Percentiles rank a stretch among this genome's conserved stretches.
Conservation (phyloP, 805 yeast genomes). For the Metschnikowia rubicola region DNA sequence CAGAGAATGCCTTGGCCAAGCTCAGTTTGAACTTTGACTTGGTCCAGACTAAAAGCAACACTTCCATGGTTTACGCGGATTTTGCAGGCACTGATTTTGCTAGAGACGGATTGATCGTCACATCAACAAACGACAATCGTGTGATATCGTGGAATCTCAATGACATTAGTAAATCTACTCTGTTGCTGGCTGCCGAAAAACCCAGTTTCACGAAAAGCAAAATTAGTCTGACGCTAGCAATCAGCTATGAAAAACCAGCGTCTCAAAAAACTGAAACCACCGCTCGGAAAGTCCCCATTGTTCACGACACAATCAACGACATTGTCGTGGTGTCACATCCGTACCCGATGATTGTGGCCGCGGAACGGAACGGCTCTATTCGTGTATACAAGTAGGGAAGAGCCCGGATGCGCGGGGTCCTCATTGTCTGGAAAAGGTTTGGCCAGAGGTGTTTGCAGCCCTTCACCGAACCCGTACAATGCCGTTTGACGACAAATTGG, state of each 20-base stretch:
- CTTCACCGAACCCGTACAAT: slow-evolving; percentile 19
- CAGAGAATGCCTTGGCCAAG: slow-evolving; percentile 19
- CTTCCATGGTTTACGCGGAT: slow-evolving; percentile 5
- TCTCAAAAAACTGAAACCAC: neutral
- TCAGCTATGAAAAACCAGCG: slow-evolving; percentile 15
- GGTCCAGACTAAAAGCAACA: slow-evolving; percentile 2
- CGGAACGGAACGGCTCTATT: slow-evolving; percentile 63
- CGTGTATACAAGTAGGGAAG: slow-evolving; percentile 48
- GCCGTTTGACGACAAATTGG: slow-evolving; percentile 61
- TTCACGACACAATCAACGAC: slow-evolving; percentile 50
- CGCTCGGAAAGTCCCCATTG: slow-evolving; percentile 26
- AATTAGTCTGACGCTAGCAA: slow-evolving; percentile 13
- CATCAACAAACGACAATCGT: slow-evolving; percentile 27
- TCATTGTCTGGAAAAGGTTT: neutral
- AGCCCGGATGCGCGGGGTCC: slow-evolving; percentile 4
- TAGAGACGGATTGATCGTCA: slow-evolving; percentile 16
- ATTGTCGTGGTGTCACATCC: slow-evolving; percentile 47
- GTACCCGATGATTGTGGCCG: slow-evolving; percentile 59
- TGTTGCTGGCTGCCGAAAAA: slow-evolving; percentile 1
- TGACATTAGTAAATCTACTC: slow-evolving; percentile 10
- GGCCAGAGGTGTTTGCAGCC: neutral
- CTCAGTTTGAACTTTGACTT: slow-evolving; percentile 20
- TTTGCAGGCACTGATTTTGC: slow-evolving; percentile 1
- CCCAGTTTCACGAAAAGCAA: slow-evolving; percentile 11
- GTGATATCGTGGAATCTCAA: slow-evolving; percentile 28